Base-by-base conservation (phyloP, 2,329 filamentous ascomycete genomes). In the Lachnellula occidentalis region DNA sequence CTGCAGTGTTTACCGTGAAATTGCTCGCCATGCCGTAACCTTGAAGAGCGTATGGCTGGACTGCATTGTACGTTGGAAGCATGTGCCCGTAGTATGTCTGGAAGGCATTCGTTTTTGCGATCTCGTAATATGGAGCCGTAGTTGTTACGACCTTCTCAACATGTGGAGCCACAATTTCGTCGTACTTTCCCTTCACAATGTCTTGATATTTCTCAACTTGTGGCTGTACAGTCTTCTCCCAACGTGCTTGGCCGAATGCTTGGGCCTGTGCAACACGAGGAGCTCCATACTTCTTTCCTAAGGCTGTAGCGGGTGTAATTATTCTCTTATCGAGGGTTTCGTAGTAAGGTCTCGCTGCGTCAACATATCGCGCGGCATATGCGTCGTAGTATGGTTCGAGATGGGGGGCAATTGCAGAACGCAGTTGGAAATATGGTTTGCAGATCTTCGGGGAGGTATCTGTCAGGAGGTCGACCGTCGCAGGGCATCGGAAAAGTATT, bases 311-410 rank as follows among this genome's bases (percentile, higher is more conserved):
- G 0, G 94, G 94, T 3, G 78, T 74, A 66, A 94, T 81, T 48
- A 95, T 75, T 43, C 78, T 74, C 61, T 84, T 80, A 60, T 87
- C 77, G 47, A 83, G 71, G 0, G 74, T 74, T 17, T 81, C 67
- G 67, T 87, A 87, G 72, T 97, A 96, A 1, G 92, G 92, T 57
- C 81, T 83, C 36, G 81, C 86, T 48, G 82, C 74, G 37, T 92
- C 80, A 58, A 96, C 82, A 67, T 96, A 94, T 2, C 90, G 89
- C 5, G 86, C 87, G 22, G 89, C 86, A 67, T 96, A 95, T 55
- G 81, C 72, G 62, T 92, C 76, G 71, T 96, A 97, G 73, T 95
- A 95, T 2, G 92, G 92, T 64, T 86, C 78, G 34, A 95, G 67
- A 70, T 92, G 86, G 3, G 94, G 94, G 24, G 82, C 73, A 56